Evolutionary conservation across 345 rosid species (phyloP), one percentile per base, ranked within the genome.

Genomic region (Turnera subulata): DNA sequence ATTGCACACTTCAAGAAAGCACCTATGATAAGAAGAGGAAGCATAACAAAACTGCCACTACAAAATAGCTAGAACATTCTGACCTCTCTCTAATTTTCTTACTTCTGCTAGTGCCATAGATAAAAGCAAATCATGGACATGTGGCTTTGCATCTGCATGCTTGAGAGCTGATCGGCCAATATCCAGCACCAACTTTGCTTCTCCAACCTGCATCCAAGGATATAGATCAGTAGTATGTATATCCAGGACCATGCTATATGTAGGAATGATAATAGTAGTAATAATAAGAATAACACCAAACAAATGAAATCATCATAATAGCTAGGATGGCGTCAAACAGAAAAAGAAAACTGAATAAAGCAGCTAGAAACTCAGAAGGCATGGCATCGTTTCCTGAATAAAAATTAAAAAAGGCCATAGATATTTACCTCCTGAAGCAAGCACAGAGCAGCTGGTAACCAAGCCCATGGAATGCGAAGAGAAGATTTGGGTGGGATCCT

Each of bases 61-160:
- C 40, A 61, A 78, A 76, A 44, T 68, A 66, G 52, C 49, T 55
- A 62, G 44, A 64, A 71, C n/a, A 50, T 65, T 60, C 67, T 60
- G 62, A 59, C 58, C 76, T 63, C 62, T 61, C 47, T 47, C 56
- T 59, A 29, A 75, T 56, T 72, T 61, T 69, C 85, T 82, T 80
- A 93, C 99, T 94, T 93, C 99, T 49, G 99, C 82, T 55, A 87
- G 77, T 52, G 97, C 96, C 99, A 93, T 93, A 12, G 96, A 79
- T 25, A 89, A 72, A 71, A 91, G 82, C 53, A 92, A 53, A 73
- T 92, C 96, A 65, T 92, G 98, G 71, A 77, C 70, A 73, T 76
- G 77, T 32, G 91, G 79, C 80, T 85, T 93, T 16, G 96, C 79
- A 76, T 89, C 91, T 58, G 78, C 80, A 70, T 75, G 81, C 73